Percentiles rank a stretch among this genome's conserved stretches.
phyloP scores from a whole-genome alignment of 2,329 filamentous ascomycete genomes.

The Hymenoscyphus fraxineus region DNA sequence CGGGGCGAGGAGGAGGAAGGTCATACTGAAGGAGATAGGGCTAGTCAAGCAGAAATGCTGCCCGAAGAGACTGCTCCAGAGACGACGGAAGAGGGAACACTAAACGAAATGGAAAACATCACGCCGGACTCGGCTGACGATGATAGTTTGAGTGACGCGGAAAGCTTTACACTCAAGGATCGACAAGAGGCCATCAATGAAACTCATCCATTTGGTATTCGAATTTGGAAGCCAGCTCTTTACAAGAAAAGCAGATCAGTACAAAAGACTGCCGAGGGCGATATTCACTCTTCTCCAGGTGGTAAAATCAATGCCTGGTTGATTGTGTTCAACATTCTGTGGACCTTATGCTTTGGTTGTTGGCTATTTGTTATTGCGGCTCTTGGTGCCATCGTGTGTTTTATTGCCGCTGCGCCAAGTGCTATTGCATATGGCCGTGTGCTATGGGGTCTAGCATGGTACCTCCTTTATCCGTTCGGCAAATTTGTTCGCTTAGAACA shows the following conservation, averaged over 20 bases:
- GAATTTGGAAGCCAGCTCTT: slow-evolving; percentile 96
- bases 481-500: slow-evolving; percentile 92
- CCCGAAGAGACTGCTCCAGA: slow-evolving; percentile 17
- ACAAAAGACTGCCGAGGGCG: slow-evolving; percentile 90
- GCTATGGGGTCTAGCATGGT: slow-evolving; percentile 77
- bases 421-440: slow-evolving; percentile 82
- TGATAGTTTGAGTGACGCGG: slow-evolving; percentile 78
- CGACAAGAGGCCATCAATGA: slow-evolving; percentile 97
- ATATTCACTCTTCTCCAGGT: slow-evolving; percentile 93
- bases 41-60: slow-evolving; percentile 19
- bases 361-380: slow-evolving; percentile 82
- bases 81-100: slow-evolving; percentile 27
- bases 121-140: slow-evolving; percentile 55
- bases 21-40: slow-evolving; percentile 22
- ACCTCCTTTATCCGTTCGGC: slow-evolving; percentile 94
- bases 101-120: slow-evolving; percentile 38
- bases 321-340: slow-evolving; percentile 81
- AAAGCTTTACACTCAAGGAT: slow-evolving; percentile 97
- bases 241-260: slow-evolving; percentile 98
- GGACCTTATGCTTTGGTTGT: slow-evolving; percentile 93
- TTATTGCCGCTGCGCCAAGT: slow-evolving; percentile 74
- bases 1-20: slow-evolving; percentile 38
- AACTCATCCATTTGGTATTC: slow-evolving; percentile 96
- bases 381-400: slow-evolving; percentile 71
- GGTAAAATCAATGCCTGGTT: slow-evolving; percentile 81